These are phyloP conservation scores for Helianthus annuus DNA, from an alignment of 129 eudicot genomes.

Conservation along the genomic window DNA sequence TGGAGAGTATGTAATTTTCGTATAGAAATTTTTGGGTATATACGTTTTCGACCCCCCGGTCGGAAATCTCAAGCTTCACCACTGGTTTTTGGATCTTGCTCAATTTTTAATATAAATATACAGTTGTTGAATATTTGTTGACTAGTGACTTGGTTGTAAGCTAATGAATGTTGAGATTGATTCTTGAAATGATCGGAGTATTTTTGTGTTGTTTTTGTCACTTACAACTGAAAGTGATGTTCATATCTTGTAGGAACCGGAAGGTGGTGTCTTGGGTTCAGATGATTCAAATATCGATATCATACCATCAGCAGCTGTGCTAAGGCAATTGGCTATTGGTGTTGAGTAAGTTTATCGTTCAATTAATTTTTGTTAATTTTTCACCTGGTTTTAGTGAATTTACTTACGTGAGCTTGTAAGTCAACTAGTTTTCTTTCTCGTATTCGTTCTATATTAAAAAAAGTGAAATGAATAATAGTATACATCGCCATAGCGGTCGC, in stretches of 20 bases:
- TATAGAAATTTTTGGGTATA: too few relatives aligned
- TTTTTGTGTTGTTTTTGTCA: not conserved
- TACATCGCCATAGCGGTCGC: not conserved
- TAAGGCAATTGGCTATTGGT: conserved; percentile 77
- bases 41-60: too few relatives aligned
- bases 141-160: conserved; percentile 1
- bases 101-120: not conserved
- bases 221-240: conserved; percentile 11
- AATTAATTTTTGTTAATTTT: conserved; percentile 9
- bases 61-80: too few relatives aligned
- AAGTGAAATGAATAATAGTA: conserved; percentile 1
- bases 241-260: conserved; percentile 53
- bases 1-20: too few relatives aligned
- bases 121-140: not conserved
- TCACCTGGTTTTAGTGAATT: conserved; percentile 10
- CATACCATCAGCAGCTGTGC: conserved; percentile 62
- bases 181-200: not conserved
- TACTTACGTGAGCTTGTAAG: not conserved
- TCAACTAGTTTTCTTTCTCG: not conserved
- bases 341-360: conserved; percentile 67
- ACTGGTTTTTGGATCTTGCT: conserved; percentile 7
- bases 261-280: conserved; percentile 35
- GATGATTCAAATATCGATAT: conserved; percentile 45
- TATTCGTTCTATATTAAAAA: not conserved
- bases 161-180: conserved; percentile 13